A percentile compares a stretch with the other conserved stretches of the same genome.
Evolutionary conservation across 2,329 filamentous ascomycete species (phyloP).

Genomic region (Penicillium capsulatum): DNA sequence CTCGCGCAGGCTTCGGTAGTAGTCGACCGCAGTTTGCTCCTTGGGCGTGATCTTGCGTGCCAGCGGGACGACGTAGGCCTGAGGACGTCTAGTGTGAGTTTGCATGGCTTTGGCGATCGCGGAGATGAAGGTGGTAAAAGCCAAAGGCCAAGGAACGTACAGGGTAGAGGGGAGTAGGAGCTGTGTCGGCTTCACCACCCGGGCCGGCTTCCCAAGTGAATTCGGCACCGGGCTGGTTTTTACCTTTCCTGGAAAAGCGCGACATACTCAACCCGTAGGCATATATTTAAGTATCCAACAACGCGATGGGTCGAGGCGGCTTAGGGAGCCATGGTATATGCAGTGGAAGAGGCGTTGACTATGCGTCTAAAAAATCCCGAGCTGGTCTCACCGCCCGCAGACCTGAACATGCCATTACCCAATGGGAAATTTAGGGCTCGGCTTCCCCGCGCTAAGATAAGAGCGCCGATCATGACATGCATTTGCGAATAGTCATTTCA

Average conservation of each 20-base stretch:
- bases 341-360: constrained; percentile 4
- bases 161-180: constrained; percentile 47
- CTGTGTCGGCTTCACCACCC: constrained; percentile 40
- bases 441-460: constrained; percentile 19
- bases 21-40: constrained; percentile 49
- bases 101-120: neutral
- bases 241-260: constrained; percentile 38
- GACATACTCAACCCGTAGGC: constrained; percentile 30
- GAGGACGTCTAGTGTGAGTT: neutral
- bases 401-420: constrained; percentile 1
- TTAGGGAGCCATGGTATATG: constrained; percentile 9
- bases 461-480: constrained; percentile 13
- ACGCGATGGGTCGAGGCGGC: neutral
- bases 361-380: constrained; percentile 15
- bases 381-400: constrained; percentile 18
- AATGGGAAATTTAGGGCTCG: constrained; percentile 10
- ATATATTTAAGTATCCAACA: neutral
- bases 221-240: constrained; percentile 39
- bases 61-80: constrained; percentile 39
- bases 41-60: constrained; percentile 30
- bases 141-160: constrained; percentile 30
- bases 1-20: constrained; percentile 51
- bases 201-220: constrained; percentile 41
- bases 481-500: no score
- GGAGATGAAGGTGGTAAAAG: neutral